These are phyloP conservation scores for Lentinula guzmanii DNA, from an alignment of 768 basidiomycete species.

Conservation along the genomic window DNA sequence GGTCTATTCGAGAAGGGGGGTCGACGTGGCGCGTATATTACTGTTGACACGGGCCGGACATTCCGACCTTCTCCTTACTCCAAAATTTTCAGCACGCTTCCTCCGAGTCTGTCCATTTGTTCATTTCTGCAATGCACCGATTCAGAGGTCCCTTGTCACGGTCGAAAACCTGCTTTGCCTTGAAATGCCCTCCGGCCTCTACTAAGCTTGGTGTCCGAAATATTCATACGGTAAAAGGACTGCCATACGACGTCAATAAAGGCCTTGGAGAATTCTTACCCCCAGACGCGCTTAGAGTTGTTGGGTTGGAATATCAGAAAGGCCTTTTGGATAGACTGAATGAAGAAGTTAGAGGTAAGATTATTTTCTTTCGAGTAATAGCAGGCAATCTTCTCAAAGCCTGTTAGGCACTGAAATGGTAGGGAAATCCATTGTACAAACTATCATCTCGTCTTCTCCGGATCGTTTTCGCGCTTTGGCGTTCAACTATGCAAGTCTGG, in stretches of 20 bases:
- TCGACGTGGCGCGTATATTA: neutral
- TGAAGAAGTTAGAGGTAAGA: constrained; percentile 65
- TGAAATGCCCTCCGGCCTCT: neutral
- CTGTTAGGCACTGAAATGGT: constrained; percentile 50
- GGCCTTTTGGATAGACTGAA: constrained; percentile 77
- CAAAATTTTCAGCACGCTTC: neutral
- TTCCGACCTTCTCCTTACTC: too few relatives aligned
- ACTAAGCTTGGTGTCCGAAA: constrained; percentile 16
- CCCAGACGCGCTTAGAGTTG: constrained; percentile 59
- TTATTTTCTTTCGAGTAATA: neutral
- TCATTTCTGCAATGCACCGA: neutral
- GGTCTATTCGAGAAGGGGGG: neutral
- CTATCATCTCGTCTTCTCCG: constrained; percentile 61
- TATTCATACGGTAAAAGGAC: constrained; percentile 45
- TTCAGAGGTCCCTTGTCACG: too few relatives aligned
- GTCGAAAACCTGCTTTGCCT: too few relatives aligned
- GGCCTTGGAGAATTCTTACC: constrained; percentile 80
- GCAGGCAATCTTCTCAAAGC: neutral
- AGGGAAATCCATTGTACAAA: constrained; percentile 58
- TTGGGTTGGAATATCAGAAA: constrained; percentile 82
- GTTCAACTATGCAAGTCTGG: constrained; percentile 89
- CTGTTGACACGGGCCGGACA: too few relatives aligned
- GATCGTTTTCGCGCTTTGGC: constrained; percentile 55
- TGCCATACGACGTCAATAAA: constrained; percentile 62
- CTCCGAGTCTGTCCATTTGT: neutral